A percentile compares a stretch with the other conserved stretches of the same genome.
phyloP scores from a whole-genome alignment of 1,284 basidiomycete genomes.

The Rhodotorula mucilaginosa region DNA sequence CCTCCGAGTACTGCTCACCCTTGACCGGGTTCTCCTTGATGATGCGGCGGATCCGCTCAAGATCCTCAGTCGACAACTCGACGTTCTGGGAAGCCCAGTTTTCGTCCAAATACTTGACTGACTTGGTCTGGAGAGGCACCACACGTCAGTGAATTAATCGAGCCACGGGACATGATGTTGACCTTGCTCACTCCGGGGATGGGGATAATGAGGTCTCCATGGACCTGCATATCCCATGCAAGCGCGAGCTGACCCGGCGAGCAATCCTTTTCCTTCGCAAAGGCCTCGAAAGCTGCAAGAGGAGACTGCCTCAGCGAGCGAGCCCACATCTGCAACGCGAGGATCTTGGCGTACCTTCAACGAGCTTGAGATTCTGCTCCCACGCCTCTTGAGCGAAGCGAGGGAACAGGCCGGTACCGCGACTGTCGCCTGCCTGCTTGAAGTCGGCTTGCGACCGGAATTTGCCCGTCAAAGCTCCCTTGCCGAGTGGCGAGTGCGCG shows the following conservation, averaged over 20 bases:
- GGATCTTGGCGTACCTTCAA: constrained; percentile 45
- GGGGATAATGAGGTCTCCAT: constrained; percentile 55
- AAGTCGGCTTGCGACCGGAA: constrained; percentile 58
- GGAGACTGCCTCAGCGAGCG: neutral
- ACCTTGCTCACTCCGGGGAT: constrained; percentile 34
- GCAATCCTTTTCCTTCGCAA: constrained; percentile 55
- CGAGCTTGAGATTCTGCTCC: constrained; percentile 55
- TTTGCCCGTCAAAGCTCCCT: constrained; percentile 61
- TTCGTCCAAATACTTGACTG: constrained; percentile 29
- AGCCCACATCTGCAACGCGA: constrained; percentile 41
- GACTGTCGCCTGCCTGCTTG: constrained; percentile 54
- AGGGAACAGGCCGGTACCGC: constrained; percentile 44
- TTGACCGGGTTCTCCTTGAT: constrained; percentile 13
- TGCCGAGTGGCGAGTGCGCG: constrained; percentile 52
- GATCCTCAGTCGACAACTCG: constrained; percentile 8
- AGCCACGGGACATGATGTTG: neutral
- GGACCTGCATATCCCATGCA: constrained; percentile 60
- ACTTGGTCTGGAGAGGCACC: constrained; percentile 23
- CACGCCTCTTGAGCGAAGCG: constrained; percentile 53
- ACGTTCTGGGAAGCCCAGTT: constrained; percentile 22
- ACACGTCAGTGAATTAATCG: rapidly evolving
- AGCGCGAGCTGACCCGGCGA: constrained; percentile 59
- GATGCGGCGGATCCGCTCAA: constrained; percentile 6
- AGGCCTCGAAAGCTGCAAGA: constrained; percentile 48
- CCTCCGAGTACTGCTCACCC: constrained; percentile 12